Evolutionary conservation across 78 protist genomes (phyloP), one percentile per base, ranked within the genome.

Genomic region (Dictyostelium brefeldianum): DNA sequence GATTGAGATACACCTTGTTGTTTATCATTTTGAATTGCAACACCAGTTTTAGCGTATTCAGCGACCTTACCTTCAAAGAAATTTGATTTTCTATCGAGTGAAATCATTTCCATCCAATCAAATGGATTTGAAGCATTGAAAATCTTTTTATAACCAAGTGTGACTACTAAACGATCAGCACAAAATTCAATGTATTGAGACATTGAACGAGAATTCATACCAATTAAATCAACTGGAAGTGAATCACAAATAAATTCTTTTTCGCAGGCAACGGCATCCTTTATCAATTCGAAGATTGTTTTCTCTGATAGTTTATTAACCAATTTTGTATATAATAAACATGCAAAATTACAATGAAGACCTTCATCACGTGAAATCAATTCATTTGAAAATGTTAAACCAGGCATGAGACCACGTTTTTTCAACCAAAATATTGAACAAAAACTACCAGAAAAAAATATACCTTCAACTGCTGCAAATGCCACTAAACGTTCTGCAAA

Each of bases 381-480:
- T 94, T 98, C 99, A 91, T 99, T 99, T 62, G 98, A 96, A 93
- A 97, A 98, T 36, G 99, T 94, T 50, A 99, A 98, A 7, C 99
- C 99, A 3, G 98, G 99, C 98, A 98, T 97, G 64, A 98, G 90
- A 47, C 98, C 98, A 31, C 99, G 95, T 96, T 99, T 98, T 98
- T 99, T 99, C 67, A 99, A 85, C 99, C 99, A 99, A 90, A 99
- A 99, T 84, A 99, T 98, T 43, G 99, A 81, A 77, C 99, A 98
- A 94, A 99, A 99, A 69, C 97, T 81, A 20, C 99, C 99, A 48
- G 97, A 92, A 98, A 99, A 99, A 96, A 99, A 99, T 95, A 99
- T 98, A 74, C 99, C 99, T 92, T 99, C 99, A 8, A 98, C 99
- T 15, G 98, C 98, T 14, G 99, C 99, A 81, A 98, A 99, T 25